A percentile compares a stretch with the other conserved stretches of the same genome.
Conservation (phyloP, 805 yeast species). For the Hagleromyces aurorensis region DNA sequence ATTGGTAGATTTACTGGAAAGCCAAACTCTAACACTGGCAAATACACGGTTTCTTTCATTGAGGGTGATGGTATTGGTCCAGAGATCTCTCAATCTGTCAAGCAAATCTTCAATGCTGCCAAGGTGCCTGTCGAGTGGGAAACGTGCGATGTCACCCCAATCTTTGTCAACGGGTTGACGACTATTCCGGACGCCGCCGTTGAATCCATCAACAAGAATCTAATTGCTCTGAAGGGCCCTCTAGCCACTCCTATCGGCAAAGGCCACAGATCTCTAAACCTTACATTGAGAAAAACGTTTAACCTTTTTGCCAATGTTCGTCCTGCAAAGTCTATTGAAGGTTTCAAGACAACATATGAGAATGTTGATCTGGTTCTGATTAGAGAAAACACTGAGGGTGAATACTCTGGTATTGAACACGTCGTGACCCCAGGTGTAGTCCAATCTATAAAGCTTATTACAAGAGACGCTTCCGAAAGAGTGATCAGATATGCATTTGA, state of each 20-base stretch:
- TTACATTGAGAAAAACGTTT: slow-evolving; percentile 96
- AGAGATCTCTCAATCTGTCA: slow-evolving; percentile 91
- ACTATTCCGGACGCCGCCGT: slow-evolving; percentile 89
- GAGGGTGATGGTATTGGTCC: slow-evolving; percentile 99
- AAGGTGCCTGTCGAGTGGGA: slow-evolving; percentile 96
- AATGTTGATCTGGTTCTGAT: slow-evolving; percentile 91
- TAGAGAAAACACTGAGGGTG: slow-evolving; percentile 99
- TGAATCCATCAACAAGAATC: slow-evolving; percentile 83
- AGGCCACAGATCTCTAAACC: slow-evolving; percentile 95
- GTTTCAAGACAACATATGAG: slow-evolving; percentile 75
- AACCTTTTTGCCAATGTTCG: slow-evolving; percentile 94
- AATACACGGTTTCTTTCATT: slow-evolving; percentile 87
- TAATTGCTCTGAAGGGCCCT: slow-evolving; percentile 96
- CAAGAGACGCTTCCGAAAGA: slow-evolving; percentile 92
- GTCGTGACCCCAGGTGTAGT: slow-evolving; percentile 97
- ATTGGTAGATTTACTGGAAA: slow-evolving; percentile 30
- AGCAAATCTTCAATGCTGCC: slow-evolving; percentile 89
- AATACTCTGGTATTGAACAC: slow-evolving; percentile 98
- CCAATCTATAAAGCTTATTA: slow-evolving; percentile 94
- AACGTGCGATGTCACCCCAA: slow-evolving; percentile 91
- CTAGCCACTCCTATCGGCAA: slow-evolving; percentile 98
- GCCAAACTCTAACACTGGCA: slow-evolving; percentile 53
- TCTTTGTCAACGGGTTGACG: slow-evolving; percentile 84
- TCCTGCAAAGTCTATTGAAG: slow-evolving; percentile 90
- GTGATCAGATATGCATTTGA: slow-evolving; percentile 96